A percentile compares a stretch with the other conserved stretches of the same genome.
Evolutionary conservation across 495 filamentous ascomycete species (phyloP).

Genomic region (Lasiosphaeria miniovina): DNA sequence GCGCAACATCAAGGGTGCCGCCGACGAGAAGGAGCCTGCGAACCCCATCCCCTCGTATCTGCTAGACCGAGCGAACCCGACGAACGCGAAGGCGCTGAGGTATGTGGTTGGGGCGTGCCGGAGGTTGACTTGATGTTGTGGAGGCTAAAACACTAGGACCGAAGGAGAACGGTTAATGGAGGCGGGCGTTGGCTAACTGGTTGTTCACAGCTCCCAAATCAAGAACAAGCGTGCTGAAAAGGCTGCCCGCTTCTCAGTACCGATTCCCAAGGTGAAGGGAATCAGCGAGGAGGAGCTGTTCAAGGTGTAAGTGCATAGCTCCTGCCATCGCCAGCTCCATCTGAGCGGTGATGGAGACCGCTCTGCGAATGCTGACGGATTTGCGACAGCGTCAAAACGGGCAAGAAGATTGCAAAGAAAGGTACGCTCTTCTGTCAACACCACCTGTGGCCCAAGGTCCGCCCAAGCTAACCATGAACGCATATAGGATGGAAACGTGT

Average conservation of each 20-base stretch:
- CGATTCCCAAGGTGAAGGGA: constrained; percentile 88
- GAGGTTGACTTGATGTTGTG: background rate
- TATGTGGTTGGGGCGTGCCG: constrained; percentile 41
- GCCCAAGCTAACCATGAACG: constrained; percentile 11
- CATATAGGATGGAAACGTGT: constrained; percentile 75
- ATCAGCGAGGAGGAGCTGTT: constrained; percentile 98
- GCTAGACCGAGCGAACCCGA: constrained; percentile 81
- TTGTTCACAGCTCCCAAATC: constrained; percentile 27
- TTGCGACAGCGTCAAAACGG: constrained; percentile 69
- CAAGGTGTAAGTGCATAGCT: constrained; percentile 56
- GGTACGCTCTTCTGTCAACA: constrained; percentile 28
- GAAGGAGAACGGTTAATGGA: background rate
- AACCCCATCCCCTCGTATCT: constrained; percentile 82
- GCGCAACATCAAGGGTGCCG: constrained; percentile 89
- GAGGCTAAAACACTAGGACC: background rate
- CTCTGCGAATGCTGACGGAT: constrained; percentile 9
- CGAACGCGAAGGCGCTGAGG: constrained; percentile 83
- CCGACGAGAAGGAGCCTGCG: constrained; percentile 65
- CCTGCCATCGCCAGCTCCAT: background rate
- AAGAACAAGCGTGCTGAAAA: constrained; percentile 68
- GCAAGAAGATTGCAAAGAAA: constrained; percentile 60
- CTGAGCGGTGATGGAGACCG: background rate
- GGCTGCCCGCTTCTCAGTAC: constrained; percentile 93
- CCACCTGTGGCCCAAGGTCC: background rate
- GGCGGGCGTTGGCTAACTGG: background rate